Percentiles rank a stretch among this genome's conserved stretches.
These are phyloP conservation scores for Sporothrix phasma DNA, from an alignment of 2,329 filamentous ascomycete species.

Conservation along the genomic window DNA sequence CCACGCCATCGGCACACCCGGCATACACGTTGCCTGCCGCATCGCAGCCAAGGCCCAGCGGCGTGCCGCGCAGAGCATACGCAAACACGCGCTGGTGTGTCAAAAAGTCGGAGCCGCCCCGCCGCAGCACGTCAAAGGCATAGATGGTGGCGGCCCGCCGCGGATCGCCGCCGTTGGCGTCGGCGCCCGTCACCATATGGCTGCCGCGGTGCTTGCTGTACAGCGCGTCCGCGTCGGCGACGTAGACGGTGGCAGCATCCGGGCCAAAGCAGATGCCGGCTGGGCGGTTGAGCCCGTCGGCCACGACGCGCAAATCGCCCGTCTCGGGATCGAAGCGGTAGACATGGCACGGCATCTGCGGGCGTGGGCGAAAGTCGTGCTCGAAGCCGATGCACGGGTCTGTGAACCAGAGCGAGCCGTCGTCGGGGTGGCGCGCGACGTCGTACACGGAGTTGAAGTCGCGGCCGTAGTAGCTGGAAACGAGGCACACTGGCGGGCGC, in stretches of 20 bases:
- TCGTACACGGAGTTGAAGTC: constrained; percentile 40
- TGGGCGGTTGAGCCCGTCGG: constrained; percentile 36
- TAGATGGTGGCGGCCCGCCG: constrained; percentile 33
- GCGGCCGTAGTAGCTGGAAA: constrained; percentile 34
- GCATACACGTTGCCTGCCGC: constrained; percentile 36
- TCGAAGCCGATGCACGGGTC: constrained; percentile 37
- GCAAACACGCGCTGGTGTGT: constrained; percentile 43
- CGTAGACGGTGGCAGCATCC: constrained; percentile 31
- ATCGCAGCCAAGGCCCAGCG: constrained; percentile 35
- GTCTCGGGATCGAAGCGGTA: constrained; percentile 36
- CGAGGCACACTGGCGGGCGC: constrained; percentile 28
- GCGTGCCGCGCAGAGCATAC: constrained; percentile 36
- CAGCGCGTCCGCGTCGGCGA: constrained; percentile 31
- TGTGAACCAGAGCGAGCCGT: constrained; percentile 40
- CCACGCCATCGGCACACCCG: constrained; percentile 39
- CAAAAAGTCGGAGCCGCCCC: constrained; percentile 32
- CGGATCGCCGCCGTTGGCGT: constrained; percentile 19
- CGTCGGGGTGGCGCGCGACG: constrained; percentile 29
- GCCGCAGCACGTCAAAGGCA: constrained; percentile 36
- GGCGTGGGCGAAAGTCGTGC: constrained; percentile 33
- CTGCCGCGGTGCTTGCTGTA: constrained; percentile 21
- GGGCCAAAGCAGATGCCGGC: constrained; percentile 33
- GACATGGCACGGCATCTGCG: constrained; percentile 37
- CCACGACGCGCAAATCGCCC: constrained; percentile 36
- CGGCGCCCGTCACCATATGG: neutral